These are phyloP conservation scores for Harrya chromipes DNA, from an alignment of 768 basidiomycete genomes.

Conservation along the genomic window DNA sequence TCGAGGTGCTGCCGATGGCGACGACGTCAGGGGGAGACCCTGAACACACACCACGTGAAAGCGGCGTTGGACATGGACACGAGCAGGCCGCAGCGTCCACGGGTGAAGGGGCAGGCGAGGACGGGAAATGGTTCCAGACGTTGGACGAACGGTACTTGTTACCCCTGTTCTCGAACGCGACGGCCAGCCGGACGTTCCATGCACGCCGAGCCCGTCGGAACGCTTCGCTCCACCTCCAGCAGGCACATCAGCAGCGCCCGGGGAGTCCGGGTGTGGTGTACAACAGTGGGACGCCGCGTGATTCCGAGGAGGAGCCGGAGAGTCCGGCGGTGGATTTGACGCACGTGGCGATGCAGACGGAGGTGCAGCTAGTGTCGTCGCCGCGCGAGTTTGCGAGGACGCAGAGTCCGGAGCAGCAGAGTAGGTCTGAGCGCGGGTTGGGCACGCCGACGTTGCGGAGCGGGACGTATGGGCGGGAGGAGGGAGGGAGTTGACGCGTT, in stretches of 20 bases:
- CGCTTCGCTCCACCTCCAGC: conserved; percentile 26
- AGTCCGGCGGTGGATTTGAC: conserved; percentile 47
- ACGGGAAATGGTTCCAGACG: conserved; percentile 94
- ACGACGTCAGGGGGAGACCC: conserved; percentile 38
- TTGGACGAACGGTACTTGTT: conserved; percentile 93
- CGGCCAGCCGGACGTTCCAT: conserved; percentile 83
- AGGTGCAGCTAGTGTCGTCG: not conserved
- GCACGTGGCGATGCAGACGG: conserved; percentile 1
- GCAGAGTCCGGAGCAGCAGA: conserved; percentile 41
- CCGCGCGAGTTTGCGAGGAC: conserved; percentile 21
- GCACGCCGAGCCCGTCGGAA: conserved; percentile 64
- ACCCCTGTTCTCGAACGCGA: conserved; percentile 90
- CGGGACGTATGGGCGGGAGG: conserved; percentile 34
- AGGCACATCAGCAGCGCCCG: too few species aligned
- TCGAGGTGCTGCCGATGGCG: conserved; percentile 77
- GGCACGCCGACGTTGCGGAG: conserved; percentile 60
- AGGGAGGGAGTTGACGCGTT: conserved; percentile 11
- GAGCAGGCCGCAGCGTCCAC: conserved; percentile 1
- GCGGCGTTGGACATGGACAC: not conserved
- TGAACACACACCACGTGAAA: conserved; percentile 1
- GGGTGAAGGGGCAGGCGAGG: conserved; percentile 39
- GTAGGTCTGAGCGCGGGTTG: conserved; percentile 59
- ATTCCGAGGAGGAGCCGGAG: conserved; percentile 40
- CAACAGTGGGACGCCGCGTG: conserved; percentile 31
- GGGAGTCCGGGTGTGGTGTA: conserved; percentile 13